Percentiles rank a stretch among this genome's conserved stretches.
Evolutionary conservation across 169 alveolate species (phyloP).

Genomic region (Plasmodium reichenowi): DNA sequence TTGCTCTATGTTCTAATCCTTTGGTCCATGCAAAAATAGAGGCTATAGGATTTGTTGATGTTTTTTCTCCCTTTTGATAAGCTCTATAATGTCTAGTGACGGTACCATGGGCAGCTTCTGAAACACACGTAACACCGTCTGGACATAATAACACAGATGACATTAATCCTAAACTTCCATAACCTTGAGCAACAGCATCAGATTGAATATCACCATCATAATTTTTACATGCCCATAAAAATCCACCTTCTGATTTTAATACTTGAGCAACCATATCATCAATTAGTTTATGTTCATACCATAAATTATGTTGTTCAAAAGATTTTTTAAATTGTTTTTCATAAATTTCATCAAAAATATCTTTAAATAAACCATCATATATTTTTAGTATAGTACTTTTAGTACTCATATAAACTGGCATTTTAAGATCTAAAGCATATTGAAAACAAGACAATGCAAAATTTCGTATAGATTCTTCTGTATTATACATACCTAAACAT

Average conservation of each 20-base stretch:
- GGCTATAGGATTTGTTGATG: constrained; percentile 97
- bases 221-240: constrained; percentile 98
- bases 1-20: constrained; percentile 91
- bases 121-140: constrained; percentile 92
- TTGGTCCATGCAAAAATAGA: constrained; percentile 97
- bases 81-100: constrained; percentile 95
- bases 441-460: constrained; percentile 95
- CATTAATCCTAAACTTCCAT: constrained; percentile 96
- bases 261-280: constrained; percentile 98
- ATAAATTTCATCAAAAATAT: constrained; percentile 92
- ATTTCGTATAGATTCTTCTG: constrained; percentile 91
- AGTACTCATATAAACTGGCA: constrained; percentile 94
- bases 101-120: constrained; percentile 98
- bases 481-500: constrained; percentile 95
- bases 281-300: constrained; percentile 95
- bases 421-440: constrained; percentile 89
- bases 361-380: constrained; percentile 96
- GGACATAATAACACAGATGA: constrained; percentile 95
- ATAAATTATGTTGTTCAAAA: constrained; percentile 90
- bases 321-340: constrained; percentile 87
- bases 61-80: constrained; percentile 90
- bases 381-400: constrained; percentile 94
- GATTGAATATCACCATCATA: constrained; percentile 98
- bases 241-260: constrained; percentile 95
- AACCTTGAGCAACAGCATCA: constrained; percentile 96